Base-by-base conservation (phyloP, 805 yeast species). In the Metschnikowia cerradonensis region DNA sequence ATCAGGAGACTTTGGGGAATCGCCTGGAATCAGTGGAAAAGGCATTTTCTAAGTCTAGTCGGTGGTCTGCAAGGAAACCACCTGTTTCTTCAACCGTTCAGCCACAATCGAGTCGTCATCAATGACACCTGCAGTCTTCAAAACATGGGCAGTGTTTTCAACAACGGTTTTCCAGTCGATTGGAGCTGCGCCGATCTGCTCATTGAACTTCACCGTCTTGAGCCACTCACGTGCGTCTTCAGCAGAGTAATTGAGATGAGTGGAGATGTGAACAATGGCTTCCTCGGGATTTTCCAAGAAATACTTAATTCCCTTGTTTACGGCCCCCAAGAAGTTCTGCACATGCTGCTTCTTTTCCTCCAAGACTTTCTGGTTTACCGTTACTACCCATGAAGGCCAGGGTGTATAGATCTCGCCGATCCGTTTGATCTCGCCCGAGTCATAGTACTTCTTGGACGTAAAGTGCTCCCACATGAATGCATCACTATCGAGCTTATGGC, bases 391-490 rank as follows among this genome's bases (percentile, higher is more conserved):
- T 2, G 96, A 87, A 10, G 97, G 92, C 97, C 97, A 90, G 17
- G 97, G 97, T 0, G 97, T 90, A 68, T 86, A 88, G 51, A 90
- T 90, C 57, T 87, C 88, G 14, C 96, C 97, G 53, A 90, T 83
- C 58, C 80, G 74, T 68, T 86, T 88, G 68, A 91, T 84, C 60
- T 90, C 97, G 19, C 81, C 78, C 49, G 71, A 77, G 61, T 88
- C 96, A 66, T 87, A 89, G 71, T 88, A 90, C 64, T 81, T 82
- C 64, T 90, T 90, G 33, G 91, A 82, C 1, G 97, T 90, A 73
- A 90, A 90, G 67, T 87, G 79, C 63, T 90, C 97, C 97, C 97
- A 90, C 96, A 91, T 87, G 67, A 90, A 90, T 2, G 92, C 95
- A 63, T 90, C 97, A 34, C 84, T 75, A 19, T 75, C 62, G 14